Percentiles rank a stretch among this genome's conserved stretches.
Evolutionary conservation across 2,329 filamentous ascomycete genomes (phyloP).

Genomic region (Fusarium proliferatum): DNA sequence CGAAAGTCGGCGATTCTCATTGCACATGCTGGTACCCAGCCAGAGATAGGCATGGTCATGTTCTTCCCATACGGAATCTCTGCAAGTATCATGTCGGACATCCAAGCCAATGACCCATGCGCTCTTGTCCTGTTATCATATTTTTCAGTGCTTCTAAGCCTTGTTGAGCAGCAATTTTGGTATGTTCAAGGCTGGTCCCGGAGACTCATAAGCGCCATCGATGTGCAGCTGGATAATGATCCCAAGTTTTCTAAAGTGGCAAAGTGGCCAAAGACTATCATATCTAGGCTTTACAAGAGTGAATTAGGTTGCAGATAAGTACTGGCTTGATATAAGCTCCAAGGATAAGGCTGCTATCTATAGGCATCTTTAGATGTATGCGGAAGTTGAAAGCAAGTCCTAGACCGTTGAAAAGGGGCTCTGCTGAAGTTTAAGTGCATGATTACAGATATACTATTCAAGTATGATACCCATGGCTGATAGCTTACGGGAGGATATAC

Average conservation of each 20-base stretch:
- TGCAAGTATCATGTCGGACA: neutral
- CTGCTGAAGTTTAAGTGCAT: accelerated
- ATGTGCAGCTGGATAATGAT: neutral
- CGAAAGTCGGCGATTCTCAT: neutral
- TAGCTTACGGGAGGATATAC: accelerated
- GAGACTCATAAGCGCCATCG: neutral
- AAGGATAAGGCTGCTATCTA: neutral
- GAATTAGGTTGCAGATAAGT: accelerated
- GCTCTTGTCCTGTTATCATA: neutral
- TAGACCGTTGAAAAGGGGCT: neutral
- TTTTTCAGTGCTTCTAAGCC: neutral
- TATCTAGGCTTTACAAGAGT: accelerated
- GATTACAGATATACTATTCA: accelerated
- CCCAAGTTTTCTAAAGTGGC: neutral
- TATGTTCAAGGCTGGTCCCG: neutral
- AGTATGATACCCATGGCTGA: accelerated
- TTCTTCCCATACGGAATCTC: neutral
- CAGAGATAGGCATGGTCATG: neutral
- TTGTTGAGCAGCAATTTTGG: neutral
- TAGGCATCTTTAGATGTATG: neutral
- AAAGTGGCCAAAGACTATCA: neutral
- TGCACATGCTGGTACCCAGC: neutral
- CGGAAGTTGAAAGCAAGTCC: accelerated
- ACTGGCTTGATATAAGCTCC: neutral
- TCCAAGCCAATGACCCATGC: neutral